Percentiles rank a stretch among this genome's conserved stretches.
Evolutionary conservation across 2,329 filamentous ascomycete genomes (phyloP).

Genomic region (Ceratocystis cubensis): DNA sequence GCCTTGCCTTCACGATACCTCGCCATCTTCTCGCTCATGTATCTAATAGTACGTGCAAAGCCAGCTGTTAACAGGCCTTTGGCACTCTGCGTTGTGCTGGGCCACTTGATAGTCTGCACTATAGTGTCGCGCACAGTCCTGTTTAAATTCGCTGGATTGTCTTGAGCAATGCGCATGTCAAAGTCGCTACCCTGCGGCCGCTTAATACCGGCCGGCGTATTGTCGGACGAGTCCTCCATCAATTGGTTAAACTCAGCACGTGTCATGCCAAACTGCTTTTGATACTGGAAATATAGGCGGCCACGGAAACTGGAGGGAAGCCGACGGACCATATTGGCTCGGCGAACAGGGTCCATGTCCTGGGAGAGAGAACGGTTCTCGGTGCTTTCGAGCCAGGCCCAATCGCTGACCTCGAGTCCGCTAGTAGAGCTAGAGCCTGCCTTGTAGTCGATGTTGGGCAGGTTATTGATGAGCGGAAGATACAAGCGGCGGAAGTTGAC

Average conservation of each 20-base stretch:
- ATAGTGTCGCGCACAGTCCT: conserved; percentile 64
- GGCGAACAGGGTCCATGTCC: conserved; percentile 82
- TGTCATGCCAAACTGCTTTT: conserved; percentile 78
- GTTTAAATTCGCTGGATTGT: conserved; percentile 53
- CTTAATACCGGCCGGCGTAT: conserved; percentile 54
- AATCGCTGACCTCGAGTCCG: conserved; percentile 44
- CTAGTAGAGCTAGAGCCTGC: conserved; percentile 44
- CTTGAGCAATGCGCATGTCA: conserved; percentile 68
- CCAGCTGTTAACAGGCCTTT: conserved; percentile 79
- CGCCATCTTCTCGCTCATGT: conserved; percentile 67
- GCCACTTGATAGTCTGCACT: conserved; percentile 81
- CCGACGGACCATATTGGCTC: conserved; percentile 92
- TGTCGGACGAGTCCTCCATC: conserved; percentile 63
- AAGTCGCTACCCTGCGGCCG: conserved; percentile 71
- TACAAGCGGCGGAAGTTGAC: conserved; percentile 86
- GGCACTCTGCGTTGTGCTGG: conserved; percentile 72
- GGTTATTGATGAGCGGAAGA: conserved; percentile 71
- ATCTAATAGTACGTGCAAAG: conserved; percentile 53
- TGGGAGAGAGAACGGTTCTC: conserved; percentile 61
- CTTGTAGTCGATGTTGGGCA: conserved; percentile 75
- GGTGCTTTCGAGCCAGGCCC: conserved; percentile 33
- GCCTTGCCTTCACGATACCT: conserved; percentile 44
- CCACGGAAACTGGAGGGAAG: conserved; percentile 76
- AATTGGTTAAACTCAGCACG: conserved; percentile 72
- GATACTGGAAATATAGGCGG: conserved; percentile 89